These are phyloP conservation scores for Sarcodon aspratus DNA, from an alignment of 768 basidiomycete genomes.

Conservation along the genomic window DNA sequence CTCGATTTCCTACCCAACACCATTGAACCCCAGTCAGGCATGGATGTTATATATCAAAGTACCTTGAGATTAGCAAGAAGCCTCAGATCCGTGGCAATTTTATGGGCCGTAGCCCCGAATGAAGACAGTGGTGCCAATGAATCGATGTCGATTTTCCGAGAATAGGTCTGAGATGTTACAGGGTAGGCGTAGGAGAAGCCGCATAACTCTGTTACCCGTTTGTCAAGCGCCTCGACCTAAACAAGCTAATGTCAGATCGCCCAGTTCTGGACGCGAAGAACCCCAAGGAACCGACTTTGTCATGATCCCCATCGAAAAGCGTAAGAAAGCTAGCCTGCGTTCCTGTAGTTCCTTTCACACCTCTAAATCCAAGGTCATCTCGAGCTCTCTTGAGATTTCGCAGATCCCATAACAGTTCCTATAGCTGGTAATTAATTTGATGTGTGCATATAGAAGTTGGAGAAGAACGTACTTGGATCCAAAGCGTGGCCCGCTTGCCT, in stretches of 20 bases:
- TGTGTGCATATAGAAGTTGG: not conserved
- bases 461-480: conserved; percentile 65
- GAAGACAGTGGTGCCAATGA: conserved; percentile 85
- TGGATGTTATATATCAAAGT: not conserved
- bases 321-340: conserved; percentile 95
- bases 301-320: conserved; percentile 90
- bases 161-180: conserved; percentile 97
- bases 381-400: conserved; percentile 84
- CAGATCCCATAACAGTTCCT: conserved; percentile 95
- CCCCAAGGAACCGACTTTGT: conserved; percentile 43
- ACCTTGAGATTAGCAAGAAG: conserved; percentile 91
- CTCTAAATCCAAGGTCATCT: conserved; percentile 91
- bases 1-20: conserved; percentile 67
- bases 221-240: conserved; percentile 82
- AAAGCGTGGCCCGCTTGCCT: conserved; percentile 91
- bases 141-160: conserved; percentile 93
- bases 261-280: not conserved
- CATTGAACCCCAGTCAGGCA: not conserved
- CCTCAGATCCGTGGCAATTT: conserved; percentile 93
- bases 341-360: conserved; percentile 98
- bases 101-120: conserved; percentile 91
- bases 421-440: not conserved
- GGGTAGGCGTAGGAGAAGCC: conserved; percentile 80
- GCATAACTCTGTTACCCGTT: conserved; percentile 78
- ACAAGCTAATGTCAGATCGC: not conserved